phyloP scores from a whole-genome alignment of 768 basidiomycete genomes.

The Lactarius quietus region DNA sequence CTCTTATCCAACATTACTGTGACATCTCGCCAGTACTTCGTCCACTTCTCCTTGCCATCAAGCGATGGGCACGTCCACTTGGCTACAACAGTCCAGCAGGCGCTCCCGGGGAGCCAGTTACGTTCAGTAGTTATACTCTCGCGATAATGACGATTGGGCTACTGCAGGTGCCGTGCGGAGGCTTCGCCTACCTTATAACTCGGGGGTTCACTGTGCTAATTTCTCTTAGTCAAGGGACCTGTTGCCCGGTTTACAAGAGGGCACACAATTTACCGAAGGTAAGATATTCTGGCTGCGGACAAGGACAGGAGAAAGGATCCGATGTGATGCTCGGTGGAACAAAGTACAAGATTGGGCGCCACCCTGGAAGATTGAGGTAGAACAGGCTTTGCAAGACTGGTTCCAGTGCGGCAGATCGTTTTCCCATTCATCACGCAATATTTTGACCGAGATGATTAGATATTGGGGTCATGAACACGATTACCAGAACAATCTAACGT shows the following conservation, averaged over 20 bases:
- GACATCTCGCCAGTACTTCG: slow-evolving; percentile 42
- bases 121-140: slow-evolving; percentile 62
- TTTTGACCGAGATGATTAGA: slow-evolving; percentile 31
- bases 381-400: slow-evolving; percentile 17
- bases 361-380: slow-evolving; percentile 9
- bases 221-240: slow-evolving; percentile 39
- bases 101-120: slow-evolving; percentile 24
- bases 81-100: slow-evolving; percentile 47
- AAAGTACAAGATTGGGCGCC: slow-evolving; percentile 10
- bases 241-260: slow-evolving; percentile 53
- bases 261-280: slow-evolving; percentile 26
- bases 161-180: slow-evolving; percentile 45
- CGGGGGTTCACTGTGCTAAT: not conserved
- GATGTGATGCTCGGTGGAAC: slow-evolving; percentile 21
- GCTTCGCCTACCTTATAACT: not conserved
- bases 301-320: slow-evolving; percentile 11
- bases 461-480: slow-evolving; percentile 45
- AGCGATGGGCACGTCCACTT: slow-evolving; percentile 56
- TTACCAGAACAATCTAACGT: slow-evolving; percentile 34
- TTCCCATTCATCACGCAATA: not conserved
- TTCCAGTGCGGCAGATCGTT: slow-evolving; percentile 9
- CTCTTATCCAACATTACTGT: slow-evolving; percentile 51
- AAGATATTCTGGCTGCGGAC: slow-evolving; percentile 36
- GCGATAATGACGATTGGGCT: slow-evolving; percentile 58
- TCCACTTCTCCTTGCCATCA: slow-evolving; percentile 46